phyloP scores from a whole-genome alignment of 1,284 basidiomycete species.

The Neotropicomus parvogracilis region DNA sequence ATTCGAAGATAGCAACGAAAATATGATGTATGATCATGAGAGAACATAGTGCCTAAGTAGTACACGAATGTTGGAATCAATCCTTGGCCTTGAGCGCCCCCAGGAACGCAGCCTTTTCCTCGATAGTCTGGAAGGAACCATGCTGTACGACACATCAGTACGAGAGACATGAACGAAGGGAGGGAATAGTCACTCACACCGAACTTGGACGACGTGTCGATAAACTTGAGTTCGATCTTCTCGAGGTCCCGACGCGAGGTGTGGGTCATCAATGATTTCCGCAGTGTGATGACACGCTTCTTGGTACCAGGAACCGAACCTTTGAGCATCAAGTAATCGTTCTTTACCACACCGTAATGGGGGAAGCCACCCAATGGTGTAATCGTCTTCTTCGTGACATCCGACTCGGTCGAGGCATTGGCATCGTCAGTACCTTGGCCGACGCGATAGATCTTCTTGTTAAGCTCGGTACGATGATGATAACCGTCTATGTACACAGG shows the following conservation, averaged over 20 bases:
- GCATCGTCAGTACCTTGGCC: slow-evolving; percentile 76
- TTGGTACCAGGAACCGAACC: slow-evolving; percentile 93
- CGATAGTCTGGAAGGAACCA: slow-evolving; percentile 92
- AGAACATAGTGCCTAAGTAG: slow-evolving; percentile 37
- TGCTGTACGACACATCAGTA: slow-evolving; percentile 50
- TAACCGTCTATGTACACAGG: slow-evolving; percentile 72
- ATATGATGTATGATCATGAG: slow-evolving; percentile 32
- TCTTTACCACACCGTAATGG: slow-evolving; percentile 97
- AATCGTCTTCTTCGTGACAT: slow-evolving; percentile 92
- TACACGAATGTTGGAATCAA: slow-evolving; percentile 39
- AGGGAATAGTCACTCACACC: slow-evolving; percentile 52
- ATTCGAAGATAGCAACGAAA: slow-evolving; percentile 37
- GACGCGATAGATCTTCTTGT: slow-evolving; percentile 99
- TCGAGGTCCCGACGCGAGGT: slow-evolving; percentile 88
- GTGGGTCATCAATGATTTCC: slow-evolving; percentile 86
- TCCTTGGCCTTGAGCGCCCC: slow-evolving; percentile 83
- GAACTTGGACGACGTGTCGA: slow-evolving; percentile 96
- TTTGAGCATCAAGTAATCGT: slow-evolving; percentile 97
- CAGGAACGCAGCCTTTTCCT: slow-evolving; percentile 94
- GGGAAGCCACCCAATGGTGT: slow-evolving; percentile 99
- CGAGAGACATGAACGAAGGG: not conserved
- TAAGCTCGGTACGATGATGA: slow-evolving; percentile 97
- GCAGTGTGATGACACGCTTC: slow-evolving; percentile 95
- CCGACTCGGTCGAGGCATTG: slow-evolving; percentile 92
- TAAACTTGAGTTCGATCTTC: slow-evolving; percentile 98